phyloP scores from a whole-genome alignment of 345 rosid species.

The Trapa bicornis region DNA sequence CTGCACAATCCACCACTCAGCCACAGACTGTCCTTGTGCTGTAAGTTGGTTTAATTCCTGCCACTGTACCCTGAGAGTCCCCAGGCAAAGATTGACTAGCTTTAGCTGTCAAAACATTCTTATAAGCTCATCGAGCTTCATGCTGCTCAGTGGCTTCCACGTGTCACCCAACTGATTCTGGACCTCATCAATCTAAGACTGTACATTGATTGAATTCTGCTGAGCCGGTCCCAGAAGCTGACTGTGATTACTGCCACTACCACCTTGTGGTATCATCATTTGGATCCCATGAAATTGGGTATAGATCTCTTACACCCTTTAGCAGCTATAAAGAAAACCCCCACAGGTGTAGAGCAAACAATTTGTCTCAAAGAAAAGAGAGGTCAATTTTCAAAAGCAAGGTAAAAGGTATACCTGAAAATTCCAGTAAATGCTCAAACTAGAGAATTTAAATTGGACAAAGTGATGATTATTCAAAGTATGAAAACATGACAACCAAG shows the following conservation, averaged over 20 bases:
- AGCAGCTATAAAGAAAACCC: background rate
- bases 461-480: background rate
- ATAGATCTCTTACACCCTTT: background rate
- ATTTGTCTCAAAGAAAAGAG: background rate
- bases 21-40: constrained; percentile 60
- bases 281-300: constrained; percentile 29
- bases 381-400: background rate
- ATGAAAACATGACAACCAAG: background rate
- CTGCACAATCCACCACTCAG: constrained; percentile 54
- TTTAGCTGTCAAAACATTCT: constrained; percentile 78
- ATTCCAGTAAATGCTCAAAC: background rate
- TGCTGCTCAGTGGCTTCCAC: constrained; percentile 81
- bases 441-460: background rate
- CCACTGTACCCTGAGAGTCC: constrained; percentile 28
- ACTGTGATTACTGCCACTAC: constrained; percentile 28
- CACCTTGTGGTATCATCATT: constrained; percentile 52
- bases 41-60: constrained; percentile 37
- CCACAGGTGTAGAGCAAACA: background rate
- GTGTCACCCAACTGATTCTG: constrained; percentile 74
- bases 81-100: constrained; percentile 39
- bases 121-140: constrained; percentile 96
- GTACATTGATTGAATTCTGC: constrained; percentile 75
- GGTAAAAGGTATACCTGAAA: background rate
- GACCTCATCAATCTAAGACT: constrained; percentile 92
- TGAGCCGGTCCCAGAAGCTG: constrained; percentile 49